phyloP scores from a whole-genome alignment of 1,284 basidiomycete genomes.

The Jaminaea rosea region DNA sequence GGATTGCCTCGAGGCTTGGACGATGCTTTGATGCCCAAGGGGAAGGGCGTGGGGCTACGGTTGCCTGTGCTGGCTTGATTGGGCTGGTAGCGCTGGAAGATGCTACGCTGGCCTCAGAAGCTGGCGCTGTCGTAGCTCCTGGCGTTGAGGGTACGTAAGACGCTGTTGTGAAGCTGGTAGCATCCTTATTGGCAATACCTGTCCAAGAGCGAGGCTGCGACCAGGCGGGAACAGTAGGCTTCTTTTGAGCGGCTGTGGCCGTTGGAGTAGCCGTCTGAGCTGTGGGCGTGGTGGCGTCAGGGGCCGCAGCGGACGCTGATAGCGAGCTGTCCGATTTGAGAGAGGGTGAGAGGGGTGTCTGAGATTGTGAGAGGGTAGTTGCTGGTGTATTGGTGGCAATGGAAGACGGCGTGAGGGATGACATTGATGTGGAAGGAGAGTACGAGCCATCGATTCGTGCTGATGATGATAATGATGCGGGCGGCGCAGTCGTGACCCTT shows the following conservation, averaged over 20 bases:
- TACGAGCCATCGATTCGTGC: constrained; percentile 1
- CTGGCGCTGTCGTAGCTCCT: constrained; percentile 17
- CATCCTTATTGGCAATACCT: constrained; percentile 6
- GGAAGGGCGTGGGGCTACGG: not conserved
- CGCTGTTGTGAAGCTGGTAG: constrained; percentile 9
- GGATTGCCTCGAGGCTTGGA: constrained; percentile 16
- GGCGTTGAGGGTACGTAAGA: constrained; percentile 7
- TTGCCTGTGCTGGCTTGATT: not conserved
- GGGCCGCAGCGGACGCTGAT: constrained; percentile 11
- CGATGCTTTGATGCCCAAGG: not conserved
- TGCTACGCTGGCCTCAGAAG: constrained; percentile 16
- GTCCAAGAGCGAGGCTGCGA: constrained; percentile 2
- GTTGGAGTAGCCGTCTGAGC: constrained; percentile 9
- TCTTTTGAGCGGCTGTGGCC: not conserved
- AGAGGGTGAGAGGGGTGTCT: constrained; percentile 2
- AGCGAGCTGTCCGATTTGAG: constrained; percentile 1
- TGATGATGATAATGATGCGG: too few species aligned
- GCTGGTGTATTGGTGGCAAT: constrained; percentile 12
- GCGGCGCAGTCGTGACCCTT: too few species aligned
- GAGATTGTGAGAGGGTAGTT: constrained; percentile 1
- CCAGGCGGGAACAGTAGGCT: constrained; percentile 2
- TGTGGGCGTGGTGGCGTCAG: constrained; percentile 19
- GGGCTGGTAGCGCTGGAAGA: constrained; percentile 11
- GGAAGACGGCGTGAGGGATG: constrained; percentile 1
- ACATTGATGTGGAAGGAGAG: not conserved